A percentile compares a stretch with the other conserved stretches of the same genome.
Evolutionary conservation across 148 eudicot species (phyloP).

Genomic region (Vaccinium macrocarpon): DNA sequence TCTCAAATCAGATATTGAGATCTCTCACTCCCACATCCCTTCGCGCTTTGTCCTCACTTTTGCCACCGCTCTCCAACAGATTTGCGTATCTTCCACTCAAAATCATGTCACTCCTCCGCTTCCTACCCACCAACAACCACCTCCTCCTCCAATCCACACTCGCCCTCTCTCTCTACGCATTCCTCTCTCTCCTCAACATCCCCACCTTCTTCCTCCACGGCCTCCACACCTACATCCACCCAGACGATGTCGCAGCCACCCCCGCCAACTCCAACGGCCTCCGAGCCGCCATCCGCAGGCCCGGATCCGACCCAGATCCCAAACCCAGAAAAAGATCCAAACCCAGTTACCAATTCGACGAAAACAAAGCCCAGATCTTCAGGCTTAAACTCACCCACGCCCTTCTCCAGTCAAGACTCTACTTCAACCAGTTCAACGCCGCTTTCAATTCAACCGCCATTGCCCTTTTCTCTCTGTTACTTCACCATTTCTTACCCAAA

Average conservation of each 20-base stretch:
- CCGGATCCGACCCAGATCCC: slow-evolving; percentile 54
- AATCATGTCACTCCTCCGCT: slow-evolving; percentile 1
- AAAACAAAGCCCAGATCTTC: slow-evolving; percentile 96
- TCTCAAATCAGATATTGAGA: background rate
- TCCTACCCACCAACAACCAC: slow-evolving; percentile 41
- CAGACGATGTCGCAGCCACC: slow-evolving; percentile 72
- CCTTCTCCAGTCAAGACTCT: slow-evolving; percentile 64
- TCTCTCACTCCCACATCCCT: background rate
- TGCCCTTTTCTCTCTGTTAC: slow-evolving; percentile 39
- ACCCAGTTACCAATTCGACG: slow-evolving; percentile 81
- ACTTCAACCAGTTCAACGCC: slow-evolving; percentile 46
- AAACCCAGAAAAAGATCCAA: slow-evolving; percentile 68
- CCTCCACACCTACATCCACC: slow-evolving; percentile 94
- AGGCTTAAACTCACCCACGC: slow-evolving; percentile 72
- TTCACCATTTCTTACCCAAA: slow-evolving; percentile 45
- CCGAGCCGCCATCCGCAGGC: slow-evolving; percentile 71
- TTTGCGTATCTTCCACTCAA: background rate
- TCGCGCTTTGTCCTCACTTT: background rate
- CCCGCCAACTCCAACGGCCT: slow-evolving; percentile 39
- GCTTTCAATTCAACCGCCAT: slow-evolving; percentile 49
- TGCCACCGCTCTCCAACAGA: background rate
- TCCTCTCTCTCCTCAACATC: slow-evolving; percentile 55
- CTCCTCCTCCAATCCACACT: slow-evolving; percentile 56
- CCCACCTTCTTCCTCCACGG: slow-evolving; percentile 60
- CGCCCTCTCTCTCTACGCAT: slow-evolving; percentile 48